Percentiles rank a stretch among this genome's conserved stretches.
Evolutionary conservation across 371 early-diverging fungal species (phyloP).

Genomic region (Ordospora colligata): DNA sequence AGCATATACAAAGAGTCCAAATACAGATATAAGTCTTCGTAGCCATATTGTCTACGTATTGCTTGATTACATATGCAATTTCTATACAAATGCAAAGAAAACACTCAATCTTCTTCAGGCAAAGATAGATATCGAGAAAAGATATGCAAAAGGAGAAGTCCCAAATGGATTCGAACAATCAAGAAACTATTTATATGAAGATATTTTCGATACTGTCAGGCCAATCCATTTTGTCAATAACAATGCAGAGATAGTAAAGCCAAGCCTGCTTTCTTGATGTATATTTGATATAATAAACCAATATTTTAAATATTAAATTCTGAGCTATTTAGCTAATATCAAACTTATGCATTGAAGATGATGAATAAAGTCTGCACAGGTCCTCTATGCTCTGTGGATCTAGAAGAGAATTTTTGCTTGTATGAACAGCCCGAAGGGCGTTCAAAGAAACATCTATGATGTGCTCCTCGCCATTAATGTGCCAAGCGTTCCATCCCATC

Average conservation of each 20-base stretch:
- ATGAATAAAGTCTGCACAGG: too few species aligned
- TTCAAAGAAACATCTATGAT: neutral
- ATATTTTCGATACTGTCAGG: neutral
- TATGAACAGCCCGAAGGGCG: too few species aligned
- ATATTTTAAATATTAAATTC: too few species aligned
- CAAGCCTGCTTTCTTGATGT: neutral
- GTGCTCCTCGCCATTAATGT: neutral
- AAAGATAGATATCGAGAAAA: neutral
- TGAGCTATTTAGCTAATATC: too few species aligned
- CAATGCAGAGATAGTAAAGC: neutral
- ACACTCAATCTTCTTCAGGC: neutral
- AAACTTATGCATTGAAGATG: too few species aligned
- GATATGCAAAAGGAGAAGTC: too few species aligned
- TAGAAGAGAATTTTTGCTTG: too few species aligned
- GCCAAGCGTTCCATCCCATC: slow-evolving; percentile 34
- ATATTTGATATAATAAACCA: too few species aligned
- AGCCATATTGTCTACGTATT: neutral
- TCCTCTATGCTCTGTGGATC: too few species aligned
- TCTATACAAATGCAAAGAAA: neutral
- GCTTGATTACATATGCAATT: neutral
- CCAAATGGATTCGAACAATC: neutral
- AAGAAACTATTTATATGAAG: neutral
- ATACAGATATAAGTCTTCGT: neutral
- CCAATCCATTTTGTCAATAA: slow-evolving; percentile 1
- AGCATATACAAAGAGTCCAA: neutral